A percentile compares a stretch with the other conserved stretches of the same genome.
These are phyloP conservation scores for Aspergillus sparsus DNA, from an alignment of 495 filamentous ascomycete species.

Conservation along the genomic window DNA sequence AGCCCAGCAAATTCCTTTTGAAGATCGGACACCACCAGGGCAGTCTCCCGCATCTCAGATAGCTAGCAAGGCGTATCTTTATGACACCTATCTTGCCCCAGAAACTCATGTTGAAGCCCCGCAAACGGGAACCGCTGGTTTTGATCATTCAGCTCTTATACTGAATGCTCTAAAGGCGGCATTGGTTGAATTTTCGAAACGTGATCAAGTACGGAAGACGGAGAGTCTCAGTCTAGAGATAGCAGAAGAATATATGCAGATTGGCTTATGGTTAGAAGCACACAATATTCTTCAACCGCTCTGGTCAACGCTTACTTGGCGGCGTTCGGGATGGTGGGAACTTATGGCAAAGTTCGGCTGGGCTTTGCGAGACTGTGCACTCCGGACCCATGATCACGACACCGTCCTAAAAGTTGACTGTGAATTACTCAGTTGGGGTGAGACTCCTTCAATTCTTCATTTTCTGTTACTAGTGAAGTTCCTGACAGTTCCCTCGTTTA, in stretches of 20 bases:
- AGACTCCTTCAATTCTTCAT: slow-evolving; percentile 28
- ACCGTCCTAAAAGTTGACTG: slow-evolving; percentile 76
- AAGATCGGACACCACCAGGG: slow-evolving; percentile 69
- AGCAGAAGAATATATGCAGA: slow-evolving; percentile 65
- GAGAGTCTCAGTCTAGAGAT: slow-evolving; percentile 70
- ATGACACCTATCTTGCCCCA: slow-evolving; percentile 85
- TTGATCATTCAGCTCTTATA: slow-evolving; percentile 66
- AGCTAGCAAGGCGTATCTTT: slow-evolving; percentile 65
- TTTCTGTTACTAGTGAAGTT: not conserved
- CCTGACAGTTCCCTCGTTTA: slow-evolving; percentile 28
- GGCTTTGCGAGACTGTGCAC: slow-evolving; percentile 72
- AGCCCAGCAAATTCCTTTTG: slow-evolving; percentile 69
- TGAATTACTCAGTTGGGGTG: slow-evolving; percentile 74
- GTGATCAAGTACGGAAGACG: slow-evolving; percentile 62
- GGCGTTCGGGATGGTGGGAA: slow-evolving; percentile 78
- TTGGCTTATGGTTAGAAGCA: slow-evolving; percentile 64
- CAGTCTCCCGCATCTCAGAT: slow-evolving; percentile 68
- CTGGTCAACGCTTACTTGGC: slow-evolving; percentile 73
- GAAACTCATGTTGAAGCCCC: slow-evolving; percentile 72
- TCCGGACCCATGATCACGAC: slow-evolving; percentile 60
- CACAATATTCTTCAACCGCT: slow-evolving; percentile 66
- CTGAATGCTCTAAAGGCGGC: slow-evolving; percentile 60
- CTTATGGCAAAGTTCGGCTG: slow-evolving; percentile 72
- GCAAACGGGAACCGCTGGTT: slow-evolving; percentile 49
- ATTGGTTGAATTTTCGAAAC: slow-evolving; percentile 62